phyloP scores from a whole-genome alignment of 495 filamentous ascomycete species.

The Chaetomidium leptoderma region DNA sequence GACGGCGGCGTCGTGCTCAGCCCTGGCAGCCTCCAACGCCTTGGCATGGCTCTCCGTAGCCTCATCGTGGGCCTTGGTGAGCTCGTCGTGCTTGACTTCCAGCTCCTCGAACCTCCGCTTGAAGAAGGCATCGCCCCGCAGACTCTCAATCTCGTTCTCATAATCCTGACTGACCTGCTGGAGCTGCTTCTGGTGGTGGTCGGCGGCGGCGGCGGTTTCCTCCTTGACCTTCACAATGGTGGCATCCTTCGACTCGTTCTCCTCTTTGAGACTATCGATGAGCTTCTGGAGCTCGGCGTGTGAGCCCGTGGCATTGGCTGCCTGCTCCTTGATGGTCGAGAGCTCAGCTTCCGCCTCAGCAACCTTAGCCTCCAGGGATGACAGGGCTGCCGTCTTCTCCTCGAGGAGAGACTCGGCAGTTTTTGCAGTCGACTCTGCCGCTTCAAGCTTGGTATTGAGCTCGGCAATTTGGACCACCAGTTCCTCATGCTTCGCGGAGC shows the following conservation, averaged over 20 bases:
- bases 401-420: conserved; percentile 39
- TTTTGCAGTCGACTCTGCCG: conserved; percentile 34
- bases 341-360: conserved; percentile 37
- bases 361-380: conserved; percentile 38
- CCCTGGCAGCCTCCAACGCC: conserved; percentile 38
- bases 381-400: conserved; percentile 30
- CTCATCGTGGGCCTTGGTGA: conserved; percentile 39
- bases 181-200: conserved; percentile 49
- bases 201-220: conserved; percentile 40
- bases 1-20: conserved; percentile 34
- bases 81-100: conserved; percentile 44
- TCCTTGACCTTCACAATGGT: conserved; percentile 38
- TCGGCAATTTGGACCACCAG: conserved; percentile 42
- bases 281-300: conserved; percentile 17
- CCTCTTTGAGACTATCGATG: conserved; percentile 45
- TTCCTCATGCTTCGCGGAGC: conserved; percentile 33
- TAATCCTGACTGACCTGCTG: conserved; percentile 51
- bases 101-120: conserved; percentile 52
- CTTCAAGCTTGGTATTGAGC: conserved; percentile 37
- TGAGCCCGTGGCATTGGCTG: conserved; percentile 37
- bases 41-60: conserved; percentile 34
- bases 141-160: conserved; percentile 52
- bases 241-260: conserved; percentile 38
- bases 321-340: conserved; percentile 26
- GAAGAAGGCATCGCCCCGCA: conserved; percentile 53